phyloP scores from a whole-genome alignment of 352 stramenopile species.

The Phytophthora podocarpi region DNA sequence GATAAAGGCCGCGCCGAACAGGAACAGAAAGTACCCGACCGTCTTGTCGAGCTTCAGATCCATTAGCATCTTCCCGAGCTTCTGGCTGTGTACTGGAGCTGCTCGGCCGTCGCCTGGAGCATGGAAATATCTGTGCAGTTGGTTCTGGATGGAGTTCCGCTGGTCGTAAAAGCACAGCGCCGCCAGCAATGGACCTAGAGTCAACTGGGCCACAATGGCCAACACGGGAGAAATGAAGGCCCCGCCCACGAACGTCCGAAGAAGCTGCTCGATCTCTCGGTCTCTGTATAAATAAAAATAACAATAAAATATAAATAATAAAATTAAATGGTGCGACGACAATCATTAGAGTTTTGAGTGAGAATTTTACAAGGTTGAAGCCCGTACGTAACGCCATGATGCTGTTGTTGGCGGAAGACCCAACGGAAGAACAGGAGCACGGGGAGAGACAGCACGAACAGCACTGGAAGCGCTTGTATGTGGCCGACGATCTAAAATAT shows the following conservation, averaged over 20 bases:
- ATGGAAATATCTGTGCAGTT: constrained; percentile 45
- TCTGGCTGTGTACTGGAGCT: constrained; percentile 25
- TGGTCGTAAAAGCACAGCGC: constrained; percentile 69
- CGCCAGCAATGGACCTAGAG: constrained; percentile 46
- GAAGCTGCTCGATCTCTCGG: constrained; percentile 61
- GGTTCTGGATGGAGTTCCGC: constrained; percentile 39
- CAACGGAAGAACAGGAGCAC: constrained; percentile 43
- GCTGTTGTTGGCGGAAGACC: constrained; percentile 46
- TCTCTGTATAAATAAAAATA: constrained; percentile 40
- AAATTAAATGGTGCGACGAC: too few species aligned
- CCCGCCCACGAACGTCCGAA: constrained; percentile 60
- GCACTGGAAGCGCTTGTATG: constrained; percentile 29
- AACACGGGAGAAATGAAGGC: constrained; percentile 49
- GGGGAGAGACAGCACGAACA: constrained; percentile 37
- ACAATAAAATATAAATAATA: constrained; percentile 7
- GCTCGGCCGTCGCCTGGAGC: constrained; percentile 10
- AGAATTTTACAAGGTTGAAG: neutral
- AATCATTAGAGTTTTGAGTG: constrained; percentile 2
- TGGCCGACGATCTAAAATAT: constrained; percentile 34
- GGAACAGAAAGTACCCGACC: constrained; percentile 64
- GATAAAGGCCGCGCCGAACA: constrained; percentile 56
- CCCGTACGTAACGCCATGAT: constrained; percentile 58
- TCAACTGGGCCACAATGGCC: constrained; percentile 41
- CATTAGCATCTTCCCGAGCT: constrained; percentile 48
- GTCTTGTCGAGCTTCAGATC: constrained; percentile 62